Evolutionary conservation across 2,329 filamentous ascomycete genomes (phyloP).

Genomic region (Parasarocladium wereldwijsianum): DNA sequence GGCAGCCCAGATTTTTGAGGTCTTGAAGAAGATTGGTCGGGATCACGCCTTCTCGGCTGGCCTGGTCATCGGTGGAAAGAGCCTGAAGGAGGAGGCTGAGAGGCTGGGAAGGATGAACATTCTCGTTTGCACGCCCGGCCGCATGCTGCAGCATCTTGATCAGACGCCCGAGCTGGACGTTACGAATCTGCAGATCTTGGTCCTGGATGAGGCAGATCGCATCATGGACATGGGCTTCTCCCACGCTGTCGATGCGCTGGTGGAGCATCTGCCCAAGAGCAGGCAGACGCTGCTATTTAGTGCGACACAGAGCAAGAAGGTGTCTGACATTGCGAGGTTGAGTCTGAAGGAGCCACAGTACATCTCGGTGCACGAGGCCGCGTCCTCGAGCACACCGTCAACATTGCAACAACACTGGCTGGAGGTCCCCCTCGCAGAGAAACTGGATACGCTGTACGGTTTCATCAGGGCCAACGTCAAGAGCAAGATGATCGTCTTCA

Average conservation of each 20-base stretch:
- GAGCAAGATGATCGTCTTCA: conserved; percentile 86
- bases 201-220: conserved; percentile 89
- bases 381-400: conserved; percentile 63
- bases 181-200: conserved; percentile 80
- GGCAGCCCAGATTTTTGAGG: conserved; percentile 93
- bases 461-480: conserved; percentile 88
- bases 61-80: conserved; percentile 87
- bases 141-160: conserved; percentile 90
- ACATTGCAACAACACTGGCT: conserved; percentile 86
- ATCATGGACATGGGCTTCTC: conserved; percentile 98
- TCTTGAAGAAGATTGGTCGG: conserved; percentile 76
- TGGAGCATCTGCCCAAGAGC: conserved; percentile 75
- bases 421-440: conserved; percentile 69
- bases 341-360: conserved; percentile 88
- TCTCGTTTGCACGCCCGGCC: conserved; percentile 82
- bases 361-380: conserved; percentile 79
- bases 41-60: conserved; percentile 87
- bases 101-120: conserved; percentile 89
- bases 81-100: conserved; percentile 71
- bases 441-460: conserved; percentile 82
- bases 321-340: conserved; percentile 79
- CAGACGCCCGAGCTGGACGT: conserved; percentile 85
- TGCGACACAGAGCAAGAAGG: conserved; percentile 87
- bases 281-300: conserved; percentile 91
- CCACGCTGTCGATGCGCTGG: conserved; percentile 73